A percentile compares a stretch with the other conserved stretches of the same genome.
Conservation (phyloP, 2,329 filamentous ascomycete genomes). For the Penicillium digitatum region DNA sequence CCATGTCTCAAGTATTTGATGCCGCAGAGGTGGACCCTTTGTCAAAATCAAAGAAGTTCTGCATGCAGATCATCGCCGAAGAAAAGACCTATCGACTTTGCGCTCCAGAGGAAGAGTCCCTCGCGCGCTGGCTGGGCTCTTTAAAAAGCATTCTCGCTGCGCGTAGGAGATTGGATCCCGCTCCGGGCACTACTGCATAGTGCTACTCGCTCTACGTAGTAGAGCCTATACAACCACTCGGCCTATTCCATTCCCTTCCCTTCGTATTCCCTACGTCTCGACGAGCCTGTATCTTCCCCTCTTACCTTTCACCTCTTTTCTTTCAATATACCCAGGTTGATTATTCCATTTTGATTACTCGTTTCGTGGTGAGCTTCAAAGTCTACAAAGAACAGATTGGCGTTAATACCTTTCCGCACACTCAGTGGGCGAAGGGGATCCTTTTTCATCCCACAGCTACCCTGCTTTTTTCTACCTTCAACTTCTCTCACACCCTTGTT, state of each 20-base stretch:
- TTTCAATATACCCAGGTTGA: slow-evolving; percentile 23
- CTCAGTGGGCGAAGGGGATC: background rate
- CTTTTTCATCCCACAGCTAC: background rate
- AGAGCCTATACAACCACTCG: background rate
- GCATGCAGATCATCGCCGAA: slow-evolving; percentile 89
- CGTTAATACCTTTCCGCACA: slow-evolving; percentile 6
- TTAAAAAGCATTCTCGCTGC: slow-evolving; percentile 66
- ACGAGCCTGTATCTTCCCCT: background rate
- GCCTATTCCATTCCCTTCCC: background rate
- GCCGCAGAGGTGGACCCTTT: slow-evolving; percentile 89
- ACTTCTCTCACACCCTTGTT: background rate
- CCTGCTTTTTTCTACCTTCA: background rate
- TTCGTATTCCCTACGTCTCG: background rate
- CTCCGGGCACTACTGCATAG: slow-evolving; percentile 13
- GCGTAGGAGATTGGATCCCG: slow-evolving; percentile 33
- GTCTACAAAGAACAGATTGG: slow-evolving; percentile 10
- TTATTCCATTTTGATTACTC: slow-evolving; percentile 6
- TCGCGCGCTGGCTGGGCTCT: slow-evolving; percentile 81
- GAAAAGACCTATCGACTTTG: slow-evolving; percentile 80
- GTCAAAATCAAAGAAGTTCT: slow-evolving; percentile 77
- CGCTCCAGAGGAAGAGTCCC: slow-evolving; percentile 71
- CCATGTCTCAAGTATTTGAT: slow-evolving; percentile 74
- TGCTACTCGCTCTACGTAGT: background rate
- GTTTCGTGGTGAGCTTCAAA: slow-evolving; percentile 3
- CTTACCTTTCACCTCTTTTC: slow-evolving; percentile 7